These are phyloP conservation scores for Cenchrus purpureus DNA, from an alignment of 176 grass and related monocot genomes.

Conservation along the genomic window DNA sequence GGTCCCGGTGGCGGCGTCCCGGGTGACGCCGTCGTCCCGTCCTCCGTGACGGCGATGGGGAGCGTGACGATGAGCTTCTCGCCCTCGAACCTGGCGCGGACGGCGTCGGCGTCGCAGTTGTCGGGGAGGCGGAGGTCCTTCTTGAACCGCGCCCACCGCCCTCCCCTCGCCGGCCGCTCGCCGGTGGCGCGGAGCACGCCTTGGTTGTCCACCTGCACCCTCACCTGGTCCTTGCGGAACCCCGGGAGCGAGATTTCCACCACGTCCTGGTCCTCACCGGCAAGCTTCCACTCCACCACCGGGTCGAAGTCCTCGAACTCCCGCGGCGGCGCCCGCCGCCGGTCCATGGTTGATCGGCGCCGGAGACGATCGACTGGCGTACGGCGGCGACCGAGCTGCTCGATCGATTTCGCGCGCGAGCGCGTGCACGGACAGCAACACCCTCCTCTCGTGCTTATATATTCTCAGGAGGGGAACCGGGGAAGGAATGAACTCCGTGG, in stretches of 20 bases:
- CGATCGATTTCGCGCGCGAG: neutral
- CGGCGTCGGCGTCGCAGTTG: constrained; percentile 41
- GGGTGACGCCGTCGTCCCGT: accelerated
- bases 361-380: neutral
- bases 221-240: constrained; percentile 60
- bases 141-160: constrained; percentile 36
- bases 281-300: constrained; percentile 21
- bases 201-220: constrained; percentile 50
- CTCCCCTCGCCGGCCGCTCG: constrained; percentile 7
- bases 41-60: neutral
- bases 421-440: neutral
- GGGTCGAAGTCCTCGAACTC: constrained; percentile 45
- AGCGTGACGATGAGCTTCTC: constrained; percentile 45
- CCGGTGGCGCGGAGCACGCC: constrained; percentile 53
- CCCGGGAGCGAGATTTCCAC: constrained; percentile 54
- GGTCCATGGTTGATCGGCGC: constrained; percentile 11
- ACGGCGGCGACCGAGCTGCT: neutral
- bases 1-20: neutral
- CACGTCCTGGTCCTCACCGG: constrained; percentile 14
- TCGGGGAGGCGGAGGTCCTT: constrained; percentile 50
- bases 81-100: constrained; percentile 61
- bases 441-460: neutral
- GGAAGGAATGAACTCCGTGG: neutral
- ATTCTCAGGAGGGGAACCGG: neutral
- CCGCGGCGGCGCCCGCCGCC: neutral